Evolutionary conservation across 2,329 filamentous ascomycete species (phyloP).

Genomic region (Byssothecium circinans): DNA sequence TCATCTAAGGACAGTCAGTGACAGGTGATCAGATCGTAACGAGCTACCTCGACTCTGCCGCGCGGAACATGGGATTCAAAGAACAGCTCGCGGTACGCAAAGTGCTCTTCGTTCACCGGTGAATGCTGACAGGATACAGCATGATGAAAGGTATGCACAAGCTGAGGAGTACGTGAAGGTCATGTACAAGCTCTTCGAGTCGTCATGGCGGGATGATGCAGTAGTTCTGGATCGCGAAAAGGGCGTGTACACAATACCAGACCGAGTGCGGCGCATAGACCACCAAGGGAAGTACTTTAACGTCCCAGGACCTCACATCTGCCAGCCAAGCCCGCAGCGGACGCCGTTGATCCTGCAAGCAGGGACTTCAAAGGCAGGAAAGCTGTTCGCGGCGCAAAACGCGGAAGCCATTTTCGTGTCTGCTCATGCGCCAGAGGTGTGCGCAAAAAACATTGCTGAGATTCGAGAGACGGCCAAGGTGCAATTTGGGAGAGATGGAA

Average conservation of each 20-base stretch:
- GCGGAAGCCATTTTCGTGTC: constrained; percentile 73
- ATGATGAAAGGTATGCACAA: constrained; percentile 69
- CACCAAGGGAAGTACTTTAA: constrained; percentile 67
- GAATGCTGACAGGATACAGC: constrained; percentile 42
- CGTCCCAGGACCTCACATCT: constrained; percentile 66
- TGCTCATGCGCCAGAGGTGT: constrained; percentile 63
- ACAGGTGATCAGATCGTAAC: constrained; percentile 60
- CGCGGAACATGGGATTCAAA: constrained; percentile 61
- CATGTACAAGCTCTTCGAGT: constrained; percentile 69
- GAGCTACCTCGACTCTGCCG: constrained; percentile 67
- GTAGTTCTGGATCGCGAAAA: constrained; percentile 61
- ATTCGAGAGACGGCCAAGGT: constrained; percentile 59
- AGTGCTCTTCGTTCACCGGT: constrained; percentile 64
- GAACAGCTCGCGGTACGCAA: constrained; percentile 59
- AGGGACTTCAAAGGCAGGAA: constrained; percentile 67
- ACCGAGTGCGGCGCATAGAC: constrained; percentile 65
- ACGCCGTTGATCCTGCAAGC: constrained; percentile 72
- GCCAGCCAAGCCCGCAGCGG: constrained; percentile 67
- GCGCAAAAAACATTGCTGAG: constrained; percentile 64
- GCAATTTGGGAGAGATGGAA: constrained; percentile 60
- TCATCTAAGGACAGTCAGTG: neutral
- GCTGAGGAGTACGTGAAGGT: constrained; percentile 72
- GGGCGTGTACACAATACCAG: constrained; percentile 62
- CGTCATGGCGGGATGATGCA: constrained; percentile 68
- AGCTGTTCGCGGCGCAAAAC: constrained; percentile 68